These are phyloP conservation scores for Albatrellus sp. DNA, from an alignment of 1,284 basidiomycete species.

Conservation along the genomic window DNA sequence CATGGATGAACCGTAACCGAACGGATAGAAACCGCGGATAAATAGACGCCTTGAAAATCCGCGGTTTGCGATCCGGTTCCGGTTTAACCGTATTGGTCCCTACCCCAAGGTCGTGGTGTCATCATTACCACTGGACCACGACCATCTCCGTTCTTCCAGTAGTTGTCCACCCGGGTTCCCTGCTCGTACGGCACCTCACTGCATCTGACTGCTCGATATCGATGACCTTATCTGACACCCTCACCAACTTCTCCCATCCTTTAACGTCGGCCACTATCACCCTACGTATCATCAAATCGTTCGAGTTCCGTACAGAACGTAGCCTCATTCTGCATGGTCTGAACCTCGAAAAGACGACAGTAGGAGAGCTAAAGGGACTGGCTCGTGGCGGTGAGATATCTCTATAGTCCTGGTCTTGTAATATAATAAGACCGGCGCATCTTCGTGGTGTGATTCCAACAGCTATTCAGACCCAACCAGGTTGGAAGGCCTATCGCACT, in stretches of 20 bases:
- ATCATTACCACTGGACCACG: no score
- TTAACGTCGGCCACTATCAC: conserved; percentile 72
- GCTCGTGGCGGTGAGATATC: conserved; percentile 43
- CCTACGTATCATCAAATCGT: conserved; percentile 91
- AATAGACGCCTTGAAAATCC: no score
- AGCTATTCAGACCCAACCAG: conserved; percentile 64
- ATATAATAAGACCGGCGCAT: not conserved
- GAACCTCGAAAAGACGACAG: conserved; percentile 70
- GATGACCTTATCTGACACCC: conserved; percentile 35
- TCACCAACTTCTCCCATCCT: conserved; percentile 58
- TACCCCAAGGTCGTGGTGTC: no score
- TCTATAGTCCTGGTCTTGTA: not conserved
- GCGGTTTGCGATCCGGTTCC: no score
- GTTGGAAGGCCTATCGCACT: conserved; percentile 81
- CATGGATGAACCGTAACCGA: no score
- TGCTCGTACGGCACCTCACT: no score
- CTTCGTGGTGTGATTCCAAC: conserved; percentile 3
- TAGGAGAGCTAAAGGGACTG: conserved; percentile 64
- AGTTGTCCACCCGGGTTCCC: no score
- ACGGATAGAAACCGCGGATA: no score
- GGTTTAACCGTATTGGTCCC: no score
- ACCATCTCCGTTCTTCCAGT: no score
- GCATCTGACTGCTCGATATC: no score
- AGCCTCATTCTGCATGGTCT: conserved; percentile 76
- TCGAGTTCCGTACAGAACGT: conserved; percentile 85